These are phyloP conservation scores for Pseudocercospora pini-densiflorae DNA, from an alignment of 2,329 filamentous ascomycete species.

Conservation along the genomic window DNA sequence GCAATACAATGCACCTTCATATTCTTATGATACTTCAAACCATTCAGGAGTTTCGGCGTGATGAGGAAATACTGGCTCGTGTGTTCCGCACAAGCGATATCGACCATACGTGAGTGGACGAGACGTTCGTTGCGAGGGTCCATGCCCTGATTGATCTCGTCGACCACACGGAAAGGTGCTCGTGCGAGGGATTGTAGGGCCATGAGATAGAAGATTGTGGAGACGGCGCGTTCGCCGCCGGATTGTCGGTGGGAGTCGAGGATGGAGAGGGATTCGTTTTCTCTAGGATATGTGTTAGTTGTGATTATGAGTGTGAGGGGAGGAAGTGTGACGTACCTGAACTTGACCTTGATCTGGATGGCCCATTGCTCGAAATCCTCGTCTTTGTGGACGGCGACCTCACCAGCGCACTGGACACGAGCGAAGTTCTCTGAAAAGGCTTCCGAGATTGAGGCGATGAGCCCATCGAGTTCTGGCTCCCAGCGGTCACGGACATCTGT, in stretches of 20 bases:
- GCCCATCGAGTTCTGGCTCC: conserved; percentile 80
- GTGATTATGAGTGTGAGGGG: not conserved
- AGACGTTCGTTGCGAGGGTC: conserved; percentile 97
- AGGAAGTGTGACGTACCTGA: conserved; percentile 65
- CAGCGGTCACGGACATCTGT: conserved; percentile 70
- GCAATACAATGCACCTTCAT: conserved; percentile 96
- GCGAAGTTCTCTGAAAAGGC: conserved; percentile 94
- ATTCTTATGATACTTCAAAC: conserved; percentile 81
- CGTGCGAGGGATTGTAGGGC: conserved; percentile 91
- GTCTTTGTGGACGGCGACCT: conserved; percentile 86
- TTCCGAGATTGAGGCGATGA: conserved; percentile 81
- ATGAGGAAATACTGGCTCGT: conserved; percentile 84
- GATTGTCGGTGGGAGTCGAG: conserved; percentile 94
- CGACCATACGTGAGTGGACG: conserved; percentile 97
- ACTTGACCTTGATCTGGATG: conserved; percentile 92
- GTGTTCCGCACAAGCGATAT: conserved; percentile 79
- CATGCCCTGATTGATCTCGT: conserved; percentile 99
- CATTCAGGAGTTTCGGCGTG: conserved; percentile 90
- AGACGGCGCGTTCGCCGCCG: conserved; percentile 92
- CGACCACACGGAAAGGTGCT: conserved; percentile 95
- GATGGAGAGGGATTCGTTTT: conserved; percentile 80
- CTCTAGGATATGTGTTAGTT: conserved; percentile 51
- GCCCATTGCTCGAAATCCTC: conserved; percentile 91
- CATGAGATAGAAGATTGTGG: conserved; percentile 99
- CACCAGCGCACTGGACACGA: conserved; percentile 90